Base-by-base conservation (phyloP, 2,329 filamentous ascomycete species). In the Shiraia sp. region DNA sequence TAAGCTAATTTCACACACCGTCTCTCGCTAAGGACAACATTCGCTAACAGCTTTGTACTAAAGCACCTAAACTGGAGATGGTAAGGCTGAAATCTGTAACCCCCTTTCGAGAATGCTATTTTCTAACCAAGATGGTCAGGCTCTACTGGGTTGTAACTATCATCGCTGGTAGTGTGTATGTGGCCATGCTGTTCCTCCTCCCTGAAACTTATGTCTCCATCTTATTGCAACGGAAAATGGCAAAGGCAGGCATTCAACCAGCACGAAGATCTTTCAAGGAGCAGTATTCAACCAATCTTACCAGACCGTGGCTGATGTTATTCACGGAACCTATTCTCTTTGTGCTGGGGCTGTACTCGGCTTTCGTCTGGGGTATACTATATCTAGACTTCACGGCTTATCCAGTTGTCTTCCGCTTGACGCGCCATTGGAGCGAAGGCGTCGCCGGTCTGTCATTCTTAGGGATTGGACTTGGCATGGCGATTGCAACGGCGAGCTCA, bases 271-370 rank as follows among this genome's bases (percentile, higher is more conserved):
- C 49, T n/a, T 41, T 86, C 30, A 65, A 65, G 16, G 80, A 86
- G 47, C 73, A 87, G 9, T 75, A 75, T 4, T 70, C 77, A 24
- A 87, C 85, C 56, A 87, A 85, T 55, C 71, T 87, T 8, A 59
- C 86, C 23, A 77, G 83, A 0, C 86, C 85, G 0, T 71, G 6
- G 72, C 75, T 87, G 19, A 79, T 83, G 53, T 74, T 89, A 6
- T 74, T 88, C 5, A 65, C 70, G 31, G 86, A 83, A 3, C 85
- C 85, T 2, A 87, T 87, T 40, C 85, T 83, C 61, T 81, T 86
- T 55, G 74, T 85, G 6, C 75, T 88, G 13, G 80, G 83, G 1
- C 55, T 87, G 0, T 87, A 87, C 56, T 80, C 82, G 5, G 81
- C 79, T 32, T 87, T 87, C 63, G 78, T 77, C 58, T 84, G 82